These are phyloP conservation scores for Castanea mollissima DNA, from an alignment of 306 rosid species.

Conservation along the genomic window DNA sequence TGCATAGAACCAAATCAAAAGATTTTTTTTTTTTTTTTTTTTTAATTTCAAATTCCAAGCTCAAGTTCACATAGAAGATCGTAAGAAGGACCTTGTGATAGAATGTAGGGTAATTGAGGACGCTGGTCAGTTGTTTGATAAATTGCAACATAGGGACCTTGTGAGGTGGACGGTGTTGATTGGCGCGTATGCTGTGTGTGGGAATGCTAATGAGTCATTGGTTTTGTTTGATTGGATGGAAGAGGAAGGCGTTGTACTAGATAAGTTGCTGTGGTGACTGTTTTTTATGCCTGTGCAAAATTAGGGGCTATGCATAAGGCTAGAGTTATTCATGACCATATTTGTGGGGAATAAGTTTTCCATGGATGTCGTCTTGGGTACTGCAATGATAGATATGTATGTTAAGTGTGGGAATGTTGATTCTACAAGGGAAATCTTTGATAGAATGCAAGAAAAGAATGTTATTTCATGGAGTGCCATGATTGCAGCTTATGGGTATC, in stretches of 20 bases:
- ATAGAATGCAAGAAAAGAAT: conserved; percentile 60
- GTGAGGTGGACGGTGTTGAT: conserved; percentile 81
- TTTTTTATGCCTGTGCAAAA: conserved; percentile 74
- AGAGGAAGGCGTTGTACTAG: conserved; percentile 61
- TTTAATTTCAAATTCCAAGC: too few species aligned
- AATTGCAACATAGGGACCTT: conserved; percentile 55
- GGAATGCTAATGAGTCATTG: conserved; percentile 53
- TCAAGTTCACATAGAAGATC: too few species aligned
- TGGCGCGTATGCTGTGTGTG: conserved; percentile 51
- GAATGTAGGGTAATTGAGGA: conserved; percentile 43
- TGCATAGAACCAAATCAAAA: too few species aligned
- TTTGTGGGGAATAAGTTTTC: conserved; percentile 38
- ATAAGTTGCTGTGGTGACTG: conserved; percentile 64
- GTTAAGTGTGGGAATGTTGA: conserved; percentile 71
- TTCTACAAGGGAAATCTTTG: conserved; percentile 60
- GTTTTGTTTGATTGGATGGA: conserved; percentile 68
- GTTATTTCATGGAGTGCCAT: conserved; percentile 83
- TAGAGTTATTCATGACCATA: conserved; percentile 47
- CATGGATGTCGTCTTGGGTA: conserved; percentile 66
- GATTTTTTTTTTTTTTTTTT: too few species aligned
- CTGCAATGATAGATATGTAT: conserved; percentile 76
- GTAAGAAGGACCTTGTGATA: too few species aligned
- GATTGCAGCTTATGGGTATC: conserved; percentile 79
- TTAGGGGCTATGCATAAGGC: conserved; percentile 75
- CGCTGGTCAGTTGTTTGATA: conserved; percentile 52